A percentile compares a stretch with the other conserved stretches of the same genome.
Conservation (phyloP, 2,329 filamentous ascomycete genomes). For the Acephala macrosclerotiorum region DNA sequence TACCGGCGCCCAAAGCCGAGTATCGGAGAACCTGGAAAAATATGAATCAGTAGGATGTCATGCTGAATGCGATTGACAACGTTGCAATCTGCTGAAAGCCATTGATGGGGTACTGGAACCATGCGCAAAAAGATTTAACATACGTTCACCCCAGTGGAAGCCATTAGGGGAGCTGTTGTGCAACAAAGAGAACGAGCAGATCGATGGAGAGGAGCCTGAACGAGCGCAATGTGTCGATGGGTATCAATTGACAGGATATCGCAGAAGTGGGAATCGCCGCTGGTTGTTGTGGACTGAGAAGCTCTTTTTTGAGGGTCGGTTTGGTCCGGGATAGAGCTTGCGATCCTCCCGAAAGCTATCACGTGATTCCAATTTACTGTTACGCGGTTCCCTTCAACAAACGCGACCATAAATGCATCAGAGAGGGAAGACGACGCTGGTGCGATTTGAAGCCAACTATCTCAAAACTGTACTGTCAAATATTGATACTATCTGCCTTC, state of each 20-base stretch:
- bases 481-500: background rate
- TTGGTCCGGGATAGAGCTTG: background rate
- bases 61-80: background rate
- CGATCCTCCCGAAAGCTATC: constrained; percentile 21
- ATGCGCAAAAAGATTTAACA: constrained; percentile 43
- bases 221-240: constrained; percentile 26
- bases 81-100: constrained; percentile 1
- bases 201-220: constrained; percentile 19
- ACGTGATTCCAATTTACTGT: constrained; percentile 26
- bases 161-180: constrained; percentile 38
- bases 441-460: background rate
- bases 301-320: constrained; percentile 36
- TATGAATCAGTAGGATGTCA: constrained; percentile 5
- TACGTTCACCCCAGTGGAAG: constrained; percentile 61
- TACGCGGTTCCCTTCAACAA: constrained; percentile 15
- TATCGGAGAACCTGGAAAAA: constrained; percentile 86
- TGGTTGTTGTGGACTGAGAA: constrained; percentile 34
- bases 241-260: constrained; percentile 41
- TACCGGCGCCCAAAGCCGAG: constrained; percentile 87
- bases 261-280: constrained; percentile 30
- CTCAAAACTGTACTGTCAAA: background rate
- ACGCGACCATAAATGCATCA: constrained; percentile 19
- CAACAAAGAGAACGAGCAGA: constrained; percentile 25
- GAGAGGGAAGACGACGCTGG: constrained; percentile 7
- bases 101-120: constrained; percentile 7